Evolutionary conservation across 257 asterid genomes (phyloP), one percentile per base, ranked within the genome.

Genomic region (Verbascum thapsus): DNA sequence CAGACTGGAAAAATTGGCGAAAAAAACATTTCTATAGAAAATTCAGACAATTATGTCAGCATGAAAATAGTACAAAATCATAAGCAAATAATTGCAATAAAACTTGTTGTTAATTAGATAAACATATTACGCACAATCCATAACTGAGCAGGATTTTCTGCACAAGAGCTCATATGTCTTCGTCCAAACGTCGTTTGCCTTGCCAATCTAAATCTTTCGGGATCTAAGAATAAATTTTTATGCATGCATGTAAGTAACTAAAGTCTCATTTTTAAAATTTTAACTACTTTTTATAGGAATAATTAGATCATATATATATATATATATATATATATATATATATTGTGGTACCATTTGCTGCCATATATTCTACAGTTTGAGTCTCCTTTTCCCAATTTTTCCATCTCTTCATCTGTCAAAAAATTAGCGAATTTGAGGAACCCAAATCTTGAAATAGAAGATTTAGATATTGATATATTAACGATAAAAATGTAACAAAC

Each of bases 301-400:
- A 19, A 22, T 34, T 6, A 43, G 12, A 30, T 44, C 12, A 52
- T 5, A 40, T n/a, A n/a, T n/a, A n/a, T n/a, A n/a, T n/a, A n/a
- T n/a, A n/a, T n/a, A n/a, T n/a, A n/a, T n/a, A n/a, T n/a, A n/a
- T n/a, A n/a, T n/a, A n/a, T n/a, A n/a, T n/a, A n/a, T n/a, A n/a
- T n/a, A n/a, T 17, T 18, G 9, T 55, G 44, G 19, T 75, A 89
- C 96, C 96, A 40, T 86, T 86, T 68, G 82, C 88, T 35, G 78
- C 86, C 82, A 77, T 73, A 41, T 86, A 86, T 49, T 86, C 95
- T 10, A 76, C 67, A 1, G 87, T 82, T 59, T 79, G 87, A 8
- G 94, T 86, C 68, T 84, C 95, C 61, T 72, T 74, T 68, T 89
- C 96, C 96, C 95, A 89, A n/a, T 35, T 47, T 73, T 86, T 79